These are phyloP conservation scores for Scytalidium lignicola DNA, from an alignment of 2,329 filamentous ascomycete species.

Conservation along the genomic window DNA sequence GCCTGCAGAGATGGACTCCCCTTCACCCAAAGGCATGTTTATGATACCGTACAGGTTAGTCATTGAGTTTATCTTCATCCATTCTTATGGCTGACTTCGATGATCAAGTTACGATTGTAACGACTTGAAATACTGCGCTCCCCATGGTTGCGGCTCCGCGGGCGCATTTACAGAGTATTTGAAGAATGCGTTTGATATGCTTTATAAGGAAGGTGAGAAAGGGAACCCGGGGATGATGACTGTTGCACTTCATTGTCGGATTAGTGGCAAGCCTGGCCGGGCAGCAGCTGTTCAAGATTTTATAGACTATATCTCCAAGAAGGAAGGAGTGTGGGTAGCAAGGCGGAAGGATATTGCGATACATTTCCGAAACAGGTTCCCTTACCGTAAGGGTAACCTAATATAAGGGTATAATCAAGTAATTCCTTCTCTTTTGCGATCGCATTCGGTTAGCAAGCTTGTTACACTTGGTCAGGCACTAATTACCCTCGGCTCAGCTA, in stretches of 20 bases:
- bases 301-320: slow-evolving; percentile 43
- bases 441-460: too few species aligned
- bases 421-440: too few species aligned
- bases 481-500: slow-evolving; percentile 32
- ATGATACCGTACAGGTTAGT: slow-evolving; percentile 44
- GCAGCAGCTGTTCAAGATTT: slow-evolving; percentile 44
- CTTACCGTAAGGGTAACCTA: slow-evolving; percentile 32
- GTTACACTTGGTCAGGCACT: too few species aligned
- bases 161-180: slow-evolving; percentile 29
- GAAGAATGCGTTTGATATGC: slow-evolving; percentile 46
- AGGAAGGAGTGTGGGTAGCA: slow-evolving; percentile 47
- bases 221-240: slow-evolving; percentile 50
- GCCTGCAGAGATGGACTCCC: slow-evolving; percentile 38
- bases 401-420: too few species aligned
- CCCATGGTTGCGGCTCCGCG: slow-evolving; percentile 16
- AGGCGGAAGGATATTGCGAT: slow-evolving; percentile 45
- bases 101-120: slow-evolving; percentile 39
- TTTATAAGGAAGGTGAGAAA: slow-evolving; percentile 35
- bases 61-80: slow-evolving; percentile 27
- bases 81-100: not conserved
- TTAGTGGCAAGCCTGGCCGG: slow-evolving; percentile 44
- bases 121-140: slow-evolving; percentile 29
- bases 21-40: slow-evolving; percentile 39
- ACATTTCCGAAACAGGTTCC: slow-evolving; percentile 39
- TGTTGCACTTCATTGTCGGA: slow-evolving; percentile 46